Base-by-base conservation (phyloP, 2,329 filamentous ascomycete species). In the Aureobasidium sp. region DNA sequence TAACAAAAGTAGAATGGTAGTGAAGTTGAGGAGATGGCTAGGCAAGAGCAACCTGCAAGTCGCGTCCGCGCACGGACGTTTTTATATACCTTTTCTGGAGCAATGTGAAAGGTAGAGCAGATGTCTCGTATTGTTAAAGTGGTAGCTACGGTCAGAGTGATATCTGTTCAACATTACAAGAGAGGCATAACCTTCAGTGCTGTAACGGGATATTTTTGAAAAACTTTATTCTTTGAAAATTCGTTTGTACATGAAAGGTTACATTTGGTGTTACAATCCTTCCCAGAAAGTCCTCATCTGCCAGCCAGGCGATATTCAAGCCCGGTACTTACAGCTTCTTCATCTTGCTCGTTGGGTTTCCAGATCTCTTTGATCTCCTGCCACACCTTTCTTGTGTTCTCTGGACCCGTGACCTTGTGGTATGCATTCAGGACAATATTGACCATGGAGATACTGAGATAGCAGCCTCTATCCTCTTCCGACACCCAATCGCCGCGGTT, bases 341-440 rank as follows among this genome's bases (percentile, higher is more conserved):
- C 39, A 9, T 45, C 72, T 47, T 73, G 40, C 47, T 76, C 73
- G 47, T 68, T 66, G n/a, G 67, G 67, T 8, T 70, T 60, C 78
- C 78, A 80, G 31, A 70, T 50, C 11, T 49, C 63, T 50, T 70
- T 66, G 1, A 79, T 72, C 64, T 79, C 73, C 35, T 76, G 70
- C 78, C 78, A 91, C 3, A 83, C 80, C 45, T 79, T 74, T 63
- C 85, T 64, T 50, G 86, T 78, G 35, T 77, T 74, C 12, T 81
- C 77, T 24, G 72, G 71, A 1, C 79, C 76, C n/a, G 78, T 78
- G 68, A 84, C 87, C 64, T 79, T 82, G 63, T 80, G 78, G 70
- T 89, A 89, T 3, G 89, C 88, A 48, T 79, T 77, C 40, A 91
- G 70, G 0, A 80, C 77, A 77, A 83, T 85, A 44, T 83, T 78